These are phyloP conservation scores for Ophiosphaerella korrae DNA, from an alignment of 2,329 filamentous ascomycete genomes.

Conservation along the genomic window DNA sequence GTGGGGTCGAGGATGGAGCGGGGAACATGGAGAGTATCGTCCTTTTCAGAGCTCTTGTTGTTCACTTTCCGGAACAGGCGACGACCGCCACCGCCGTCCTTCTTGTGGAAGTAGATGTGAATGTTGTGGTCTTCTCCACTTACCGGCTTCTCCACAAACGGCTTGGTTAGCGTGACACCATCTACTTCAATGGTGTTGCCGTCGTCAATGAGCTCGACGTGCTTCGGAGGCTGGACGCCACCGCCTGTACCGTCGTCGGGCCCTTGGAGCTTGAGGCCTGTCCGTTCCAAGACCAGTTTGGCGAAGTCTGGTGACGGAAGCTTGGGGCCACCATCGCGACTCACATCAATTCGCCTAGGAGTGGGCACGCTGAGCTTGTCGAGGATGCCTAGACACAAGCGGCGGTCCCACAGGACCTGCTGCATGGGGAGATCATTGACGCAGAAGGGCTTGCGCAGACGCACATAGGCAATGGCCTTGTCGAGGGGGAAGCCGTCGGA, in stretches of 20 bases:
- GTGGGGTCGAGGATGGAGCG: conserved; percentile 79
- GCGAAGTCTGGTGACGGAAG: conserved; percentile 79
- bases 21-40: conserved; percentile 75
- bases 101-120: conserved; percentile 92
- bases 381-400: conserved; percentile 84
- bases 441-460: conserved; percentile 91
- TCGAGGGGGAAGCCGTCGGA: conserved; percentile 96
- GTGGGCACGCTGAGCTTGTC: conserved; percentile 90
- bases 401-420: conserved; percentile 92
- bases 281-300: conserved; percentile 78
- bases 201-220: conserved; percentile 86
- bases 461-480: conserved; percentile 95
- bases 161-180: conserved; percentile 79
- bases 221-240: conserved; percentile 61
- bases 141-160: conserved; percentile 98
- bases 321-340: conserved; percentile 84
- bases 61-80: conserved; percentile 96
- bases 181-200: conserved; percentile 89
- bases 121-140: conserved; percentile 99
- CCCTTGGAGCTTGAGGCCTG: conserved; percentile 75
- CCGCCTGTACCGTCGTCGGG: conserved; percentile 70
- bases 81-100: conserved; percentile 84
- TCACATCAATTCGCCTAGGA: conserved; percentile 86
- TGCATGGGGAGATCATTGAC: conserved; percentile 99
- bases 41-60: conserved; percentile 97